Evolutionary conservation across 2,329 filamentous ascomycete genomes (phyloP).

Genomic region (Capronia americana): DNA sequence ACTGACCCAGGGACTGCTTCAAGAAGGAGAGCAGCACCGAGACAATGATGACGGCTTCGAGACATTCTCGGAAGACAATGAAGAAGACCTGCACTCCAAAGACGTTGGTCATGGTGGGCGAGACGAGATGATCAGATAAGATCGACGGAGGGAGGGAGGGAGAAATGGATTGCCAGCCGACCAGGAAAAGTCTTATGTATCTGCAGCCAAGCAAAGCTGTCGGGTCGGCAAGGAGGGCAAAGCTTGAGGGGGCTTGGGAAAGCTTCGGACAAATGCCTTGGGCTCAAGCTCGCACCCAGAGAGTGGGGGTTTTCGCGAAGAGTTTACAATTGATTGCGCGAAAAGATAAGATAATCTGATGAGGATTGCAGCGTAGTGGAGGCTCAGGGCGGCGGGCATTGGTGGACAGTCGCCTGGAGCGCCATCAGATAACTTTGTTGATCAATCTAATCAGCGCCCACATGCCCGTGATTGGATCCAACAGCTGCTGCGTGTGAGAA

Average conservation of each 20-base stretch:
- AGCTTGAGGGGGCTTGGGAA: neutral
- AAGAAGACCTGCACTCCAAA: conserved; percentile 87
- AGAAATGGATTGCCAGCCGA: neutral
- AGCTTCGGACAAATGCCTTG: neutral
- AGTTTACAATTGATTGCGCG: neutral
- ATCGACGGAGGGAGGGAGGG: neutral
- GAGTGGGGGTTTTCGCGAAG: neutral
- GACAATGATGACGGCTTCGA: conserved; percentile 84
- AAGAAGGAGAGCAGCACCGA: conserved; percentile 85
- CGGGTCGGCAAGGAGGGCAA: neutral
- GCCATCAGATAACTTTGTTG: neutral
- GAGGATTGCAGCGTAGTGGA: neutral
- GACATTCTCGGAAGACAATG: conserved; percentile 82
- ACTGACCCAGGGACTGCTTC: conserved; percentile 74
- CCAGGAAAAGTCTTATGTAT: neutral
- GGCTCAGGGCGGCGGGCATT: neutral
- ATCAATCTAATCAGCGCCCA: neutral
- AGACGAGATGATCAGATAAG: neutral
- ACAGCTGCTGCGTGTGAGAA: neutral
- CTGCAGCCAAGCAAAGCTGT: neutral
- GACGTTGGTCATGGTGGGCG: conserved; percentile 67
- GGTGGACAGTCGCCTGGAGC: neutral
- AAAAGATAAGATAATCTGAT: conserved; percentile 3
- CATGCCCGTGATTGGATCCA: neutral
- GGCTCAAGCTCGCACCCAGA: neutral